These are phyloP conservation scores for Trichoderma sp. DNA, from an alignment of 2,329 filamentous ascomycete species.

Conservation along the genomic window DNA sequence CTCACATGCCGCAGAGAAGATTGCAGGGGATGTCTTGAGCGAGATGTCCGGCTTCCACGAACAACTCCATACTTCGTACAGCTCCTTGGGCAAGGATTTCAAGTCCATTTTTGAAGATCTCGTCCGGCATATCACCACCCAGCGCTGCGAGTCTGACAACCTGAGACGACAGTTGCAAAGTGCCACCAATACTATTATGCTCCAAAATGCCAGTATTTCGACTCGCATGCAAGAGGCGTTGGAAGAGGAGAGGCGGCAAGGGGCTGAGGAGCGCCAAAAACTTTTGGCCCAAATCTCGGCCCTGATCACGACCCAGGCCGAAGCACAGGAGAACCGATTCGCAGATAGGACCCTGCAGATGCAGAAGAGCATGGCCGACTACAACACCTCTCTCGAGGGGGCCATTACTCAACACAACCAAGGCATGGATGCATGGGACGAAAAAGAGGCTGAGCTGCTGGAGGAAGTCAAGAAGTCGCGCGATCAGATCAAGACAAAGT, in stretches of 20 bases:
- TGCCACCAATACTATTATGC: constrained; percentile 67
- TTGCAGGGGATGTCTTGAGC: constrained; percentile 83
- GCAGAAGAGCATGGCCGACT: constrained; percentile 62
- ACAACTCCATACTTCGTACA: constrained; percentile 83
- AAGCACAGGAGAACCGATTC: constrained; percentile 72
- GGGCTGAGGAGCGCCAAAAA: constrained; percentile 70
- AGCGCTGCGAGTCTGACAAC: constrained; percentile 73
- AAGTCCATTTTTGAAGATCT: constrained; percentile 83
- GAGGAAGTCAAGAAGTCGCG: constrained; percentile 71
- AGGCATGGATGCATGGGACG: constrained; percentile 74
- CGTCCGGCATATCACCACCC: constrained; percentile 70
- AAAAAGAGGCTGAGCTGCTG: constrained; percentile 67
- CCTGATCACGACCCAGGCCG: constrained; percentile 74
- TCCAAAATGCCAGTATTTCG: constrained; percentile 68
- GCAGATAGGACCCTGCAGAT: constrained; percentile 63
- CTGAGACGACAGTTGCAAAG: constrained; percentile 71
- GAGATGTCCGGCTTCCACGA: constrained; percentile 84
- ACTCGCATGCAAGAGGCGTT: constrained; percentile 67
- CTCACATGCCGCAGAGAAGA: constrained; percentile 80
- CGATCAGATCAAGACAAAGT: constrained; percentile 75
- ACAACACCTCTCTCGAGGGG: constrained; percentile 65
- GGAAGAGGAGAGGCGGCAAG: constrained; percentile 73
- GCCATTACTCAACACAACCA: constrained; percentile 66
- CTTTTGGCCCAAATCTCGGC: constrained; percentile 74
- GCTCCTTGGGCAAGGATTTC: constrained; percentile 80